Percentiles rank a stretch among this genome's conserved stretches.
Conservation (phyloP, 306 rosid genomes). For the Rubus idaeus region DNA sequence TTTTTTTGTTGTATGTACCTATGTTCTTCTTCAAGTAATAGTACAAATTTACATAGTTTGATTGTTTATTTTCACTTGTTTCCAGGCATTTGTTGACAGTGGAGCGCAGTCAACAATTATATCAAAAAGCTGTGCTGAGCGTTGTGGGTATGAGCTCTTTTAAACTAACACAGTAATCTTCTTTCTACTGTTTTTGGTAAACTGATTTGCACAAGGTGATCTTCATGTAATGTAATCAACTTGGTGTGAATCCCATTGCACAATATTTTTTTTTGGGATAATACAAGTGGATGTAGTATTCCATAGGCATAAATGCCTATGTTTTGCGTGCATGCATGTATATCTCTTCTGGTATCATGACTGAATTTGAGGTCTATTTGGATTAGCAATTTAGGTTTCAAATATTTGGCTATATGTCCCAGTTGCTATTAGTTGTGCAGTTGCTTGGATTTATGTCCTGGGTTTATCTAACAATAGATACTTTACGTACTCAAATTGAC, state of each 20-base stretch:
- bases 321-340: neutral
- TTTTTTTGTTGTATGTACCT: neutral
- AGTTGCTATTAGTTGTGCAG: neutral
- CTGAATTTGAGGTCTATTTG: neutral
- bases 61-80: conserved; percentile 14
- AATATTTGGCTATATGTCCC: neutral
- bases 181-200: neutral
- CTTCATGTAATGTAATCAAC: neutral
- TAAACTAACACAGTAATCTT: conserved; percentile 10
- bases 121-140: conserved; percentile 96
- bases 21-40: neutral
- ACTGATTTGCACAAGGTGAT: neutral
- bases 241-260: neutral
- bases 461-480: neutral
- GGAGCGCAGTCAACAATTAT: conserved; percentile 99
- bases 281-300: neutral
- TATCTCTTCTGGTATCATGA: neutral
- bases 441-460: neutral
- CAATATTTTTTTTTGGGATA: neutral
- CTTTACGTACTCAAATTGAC: neutral
- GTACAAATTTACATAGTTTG: neutral
- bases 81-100: conserved; percentile 98
- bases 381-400: conserved; percentile 7
- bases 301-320: neutral
- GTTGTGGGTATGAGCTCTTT: conserved; percentile 72